These are phyloP conservation scores for Proliferodiscus dingleyae DNA, from an alignment of 2,329 filamentous ascomycete species.

Conservation along the genomic window DNA sequence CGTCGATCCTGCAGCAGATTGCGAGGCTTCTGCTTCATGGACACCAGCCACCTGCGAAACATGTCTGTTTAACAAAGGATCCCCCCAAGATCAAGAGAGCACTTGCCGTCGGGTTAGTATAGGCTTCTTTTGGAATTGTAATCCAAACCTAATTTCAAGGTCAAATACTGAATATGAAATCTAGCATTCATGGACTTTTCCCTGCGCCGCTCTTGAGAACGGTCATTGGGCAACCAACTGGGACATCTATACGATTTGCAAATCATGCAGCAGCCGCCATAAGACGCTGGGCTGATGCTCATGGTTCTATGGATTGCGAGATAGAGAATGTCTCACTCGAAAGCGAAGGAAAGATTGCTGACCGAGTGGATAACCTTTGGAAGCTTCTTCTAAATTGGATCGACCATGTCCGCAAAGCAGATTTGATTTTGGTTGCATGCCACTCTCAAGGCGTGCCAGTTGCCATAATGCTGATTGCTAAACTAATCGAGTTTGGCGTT, in stretches of 20 bases:
- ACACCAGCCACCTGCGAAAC: slow-evolving; percentile 54
- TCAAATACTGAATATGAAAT: not conserved
- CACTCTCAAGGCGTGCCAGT: slow-evolving; percentile 97
- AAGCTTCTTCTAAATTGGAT: slow-evolving; percentile 93
- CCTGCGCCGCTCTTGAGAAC: slow-evolving; percentile 82
- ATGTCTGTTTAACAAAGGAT: slow-evolving; percentile 68
- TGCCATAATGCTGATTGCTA: slow-evolving; percentile 84
- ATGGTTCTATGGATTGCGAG: slow-evolving; percentile 69
- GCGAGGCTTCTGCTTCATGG: slow-evolving; percentile 52
- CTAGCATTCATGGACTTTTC: slow-evolving; percentile 82
- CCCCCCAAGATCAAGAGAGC: slow-evolving; percentile 75
- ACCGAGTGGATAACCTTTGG: slow-evolving; percentile 90
- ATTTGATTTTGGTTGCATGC: slow-evolving; percentile 87
- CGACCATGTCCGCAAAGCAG: slow-evolving; percentile 78
- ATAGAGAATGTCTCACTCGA: slow-evolving; percentile 94
- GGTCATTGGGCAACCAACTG: slow-evolving; percentile 90
- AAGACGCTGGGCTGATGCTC: slow-evolving; percentile 70
- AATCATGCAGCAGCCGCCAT: slow-evolving; percentile 82
- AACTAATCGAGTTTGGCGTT: slow-evolving; percentile 85
- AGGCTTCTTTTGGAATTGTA: not conserved
- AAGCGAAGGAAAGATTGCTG: slow-evolving; percentile 86
- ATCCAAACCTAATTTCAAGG: not conserved
- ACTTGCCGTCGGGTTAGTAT: slow-evolving; percentile 63
- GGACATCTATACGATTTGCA: slow-evolving; percentile 90
- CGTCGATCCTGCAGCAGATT: slow-evolving; percentile 66